phyloP scores from a whole-genome alignment of 768 basidiomycete species.

The Tricholoma saponaceum region DNA sequence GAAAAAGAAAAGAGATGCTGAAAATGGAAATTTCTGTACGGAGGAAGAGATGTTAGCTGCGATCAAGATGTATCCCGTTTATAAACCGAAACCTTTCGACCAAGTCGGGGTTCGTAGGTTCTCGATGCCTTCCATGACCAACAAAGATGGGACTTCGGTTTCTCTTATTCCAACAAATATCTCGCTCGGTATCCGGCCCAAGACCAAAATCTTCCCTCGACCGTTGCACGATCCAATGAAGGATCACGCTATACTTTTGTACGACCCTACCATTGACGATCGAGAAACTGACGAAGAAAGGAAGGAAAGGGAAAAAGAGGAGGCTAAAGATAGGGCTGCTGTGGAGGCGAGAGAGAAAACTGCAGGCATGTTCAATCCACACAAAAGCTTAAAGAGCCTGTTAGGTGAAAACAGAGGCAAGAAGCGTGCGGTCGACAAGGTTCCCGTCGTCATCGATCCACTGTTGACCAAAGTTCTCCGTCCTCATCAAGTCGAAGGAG shows the following conservation, averaged over 20 bases:
- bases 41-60: conserved; percentile 60
- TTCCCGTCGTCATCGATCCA: conserved; percentile 97
- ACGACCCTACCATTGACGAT: conserved; percentile 94
- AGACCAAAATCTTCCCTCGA: conserved; percentile 75
- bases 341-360: conserved; percentile 67
- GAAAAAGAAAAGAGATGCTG: conserved; percentile 61
- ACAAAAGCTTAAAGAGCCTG: conserved; percentile 82
- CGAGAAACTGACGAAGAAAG: conserved; percentile 86
- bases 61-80: conserved; percentile 73
- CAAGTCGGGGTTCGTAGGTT: conserved; percentile 58
- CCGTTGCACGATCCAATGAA: conserved; percentile 98
- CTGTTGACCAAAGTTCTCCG: conserved; percentile 80
- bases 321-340: conserved; percentile 57
- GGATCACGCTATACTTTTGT: conserved; percentile 95
- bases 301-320: conserved; percentile 69
- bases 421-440: conserved; percentile 67
- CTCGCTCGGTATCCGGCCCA: conserved; percentile 83
- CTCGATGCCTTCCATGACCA: conserved; percentile 78
- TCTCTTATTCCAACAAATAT: conserved; percentile 54
- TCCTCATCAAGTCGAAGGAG: conserved; percentile 98
- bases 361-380: conserved; percentile 80
- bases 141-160: conserved; percentile 63
- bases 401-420: conserved; percentile 69
- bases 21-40: conserved; percentile 49
- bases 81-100: conserved; percentile 74